Percentiles rank a stretch among this genome's conserved stretches.
phyloP scores from a whole-genome alignment of 306 rosid species.

The Erythrophleum fordii region DNA sequence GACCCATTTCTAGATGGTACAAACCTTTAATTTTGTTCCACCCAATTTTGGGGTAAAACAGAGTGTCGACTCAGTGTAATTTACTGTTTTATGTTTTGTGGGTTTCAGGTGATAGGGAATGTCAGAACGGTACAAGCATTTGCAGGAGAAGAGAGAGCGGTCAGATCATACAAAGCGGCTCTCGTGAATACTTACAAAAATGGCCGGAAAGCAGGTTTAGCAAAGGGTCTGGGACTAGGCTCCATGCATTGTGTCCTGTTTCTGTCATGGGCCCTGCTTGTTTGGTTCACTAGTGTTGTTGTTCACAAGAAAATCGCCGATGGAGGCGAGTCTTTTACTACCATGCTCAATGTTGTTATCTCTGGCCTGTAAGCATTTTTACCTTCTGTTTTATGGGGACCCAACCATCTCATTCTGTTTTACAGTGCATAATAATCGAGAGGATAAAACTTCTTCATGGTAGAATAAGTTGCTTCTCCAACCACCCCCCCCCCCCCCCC shows the following conservation, averaged over 20 bases:
- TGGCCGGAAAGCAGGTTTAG: slow-evolving; percentile 85
- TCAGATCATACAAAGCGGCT: slow-evolving; percentile 70
- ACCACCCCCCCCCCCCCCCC: too few species aligned
- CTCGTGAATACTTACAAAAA: slow-evolving; percentile 70
- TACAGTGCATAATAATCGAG: not conserved
- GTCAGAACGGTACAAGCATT: slow-evolving; percentile 97
- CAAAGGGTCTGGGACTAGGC: slow-evolving; percentile 93
- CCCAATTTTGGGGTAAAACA: not conserved
- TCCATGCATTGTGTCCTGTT: slow-evolving; percentile 91
- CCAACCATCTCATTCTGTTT: not conserved
- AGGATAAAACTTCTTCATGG: not conserved
- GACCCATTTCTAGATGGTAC: not conserved
- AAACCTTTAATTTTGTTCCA: too few species aligned
- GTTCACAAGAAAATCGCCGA: slow-evolving; percentile 90
- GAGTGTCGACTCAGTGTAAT: not conserved
- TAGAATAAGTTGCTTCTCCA: not conserved
- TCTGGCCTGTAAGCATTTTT: slow-evolving; percentile 87
- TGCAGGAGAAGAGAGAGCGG: slow-evolving; percentile 93
- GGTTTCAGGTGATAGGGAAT: slow-evolving; percentile 80
- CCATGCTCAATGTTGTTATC: slow-evolving; percentile 97
- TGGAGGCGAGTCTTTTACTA: slow-evolving; percentile 96
- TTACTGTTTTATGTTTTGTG: not conserved
- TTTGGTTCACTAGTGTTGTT: slow-evolving; percentile 88
- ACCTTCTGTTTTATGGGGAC: not conserved
- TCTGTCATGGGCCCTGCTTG: slow-evolving; percentile 89